These are phyloP conservation scores for Blastomyces parvus DNA, from an alignment of 2,329 filamentous ascomycete species.

Conservation along the genomic window DNA sequence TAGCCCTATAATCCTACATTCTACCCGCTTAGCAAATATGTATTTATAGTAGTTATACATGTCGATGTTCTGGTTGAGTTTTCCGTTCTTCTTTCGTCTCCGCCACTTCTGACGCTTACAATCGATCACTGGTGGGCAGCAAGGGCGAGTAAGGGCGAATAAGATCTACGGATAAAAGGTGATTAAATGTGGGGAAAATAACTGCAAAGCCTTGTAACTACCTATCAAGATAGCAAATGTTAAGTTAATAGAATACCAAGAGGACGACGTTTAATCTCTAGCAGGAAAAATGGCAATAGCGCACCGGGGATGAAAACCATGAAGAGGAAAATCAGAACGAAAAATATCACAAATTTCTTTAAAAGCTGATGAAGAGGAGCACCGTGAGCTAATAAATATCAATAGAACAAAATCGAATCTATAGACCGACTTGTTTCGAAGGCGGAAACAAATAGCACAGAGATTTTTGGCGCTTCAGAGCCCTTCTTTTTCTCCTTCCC, in stretches of 20 bases:
- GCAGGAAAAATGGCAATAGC: neutral
- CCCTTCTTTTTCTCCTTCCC: neutral
- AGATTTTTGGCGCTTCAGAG: neutral
- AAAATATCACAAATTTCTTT: neutral
- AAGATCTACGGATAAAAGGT: neutral
- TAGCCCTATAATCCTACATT: too few relatives aligned
- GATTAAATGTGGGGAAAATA: neutral
- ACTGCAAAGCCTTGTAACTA: neutral
- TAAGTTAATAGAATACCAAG: too few relatives aligned
- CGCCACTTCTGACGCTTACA: too few relatives aligned
- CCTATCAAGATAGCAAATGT: neutral
- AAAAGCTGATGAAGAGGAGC: neutral
- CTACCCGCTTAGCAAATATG: neutral
- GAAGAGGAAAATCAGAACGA: neutral
- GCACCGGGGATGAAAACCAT: neutral
- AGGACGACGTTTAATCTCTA: neutral
- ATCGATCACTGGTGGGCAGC: too few relatives aligned
- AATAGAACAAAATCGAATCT: neutral
- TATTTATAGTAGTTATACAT: neutral
- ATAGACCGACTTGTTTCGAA: neutral
- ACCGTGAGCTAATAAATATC: neutral
- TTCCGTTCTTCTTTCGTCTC: too few relatives aligned
- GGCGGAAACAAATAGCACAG: neutral
- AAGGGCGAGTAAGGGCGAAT: too few relatives aligned
- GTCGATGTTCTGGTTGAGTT: too few relatives aligned